phyloP scores from a whole-genome alignment of 2,329 filamentous ascomycete genomes.

The Podosphaera leucotricha region DNA sequence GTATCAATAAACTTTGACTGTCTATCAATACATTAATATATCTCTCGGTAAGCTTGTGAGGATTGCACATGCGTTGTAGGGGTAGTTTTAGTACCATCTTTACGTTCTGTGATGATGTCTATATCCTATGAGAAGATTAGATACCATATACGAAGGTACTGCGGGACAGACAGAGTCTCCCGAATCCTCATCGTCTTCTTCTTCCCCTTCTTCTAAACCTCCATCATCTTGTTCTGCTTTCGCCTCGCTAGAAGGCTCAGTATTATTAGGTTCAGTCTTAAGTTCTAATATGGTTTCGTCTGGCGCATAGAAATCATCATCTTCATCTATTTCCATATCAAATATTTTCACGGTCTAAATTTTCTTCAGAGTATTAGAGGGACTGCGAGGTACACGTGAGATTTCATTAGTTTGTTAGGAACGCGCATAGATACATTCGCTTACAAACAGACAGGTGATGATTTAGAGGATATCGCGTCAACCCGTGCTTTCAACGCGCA shows the following conservation, averaged over 20 bases:
- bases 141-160: background rate
- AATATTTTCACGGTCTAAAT: constrained; percentile 1
- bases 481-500: too few relatives aligned
- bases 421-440: too few relatives aligned
- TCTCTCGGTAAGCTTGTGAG: background rate
- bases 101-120: constrained; percentile 43
- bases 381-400: background rate
- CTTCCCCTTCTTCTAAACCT: constrained; percentile 39
- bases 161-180: constrained; percentile 23
- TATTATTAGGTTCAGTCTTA: constrained; percentile 4
- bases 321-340: constrained; percentile 42
- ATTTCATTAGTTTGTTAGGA: too few relatives aligned
- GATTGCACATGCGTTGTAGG: constrained; percentile 28
- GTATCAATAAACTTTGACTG: constrained; percentile 41
- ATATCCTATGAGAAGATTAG: constrained; percentile 26
- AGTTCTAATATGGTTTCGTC: constrained; percentile 24
- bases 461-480: too few relatives aligned
- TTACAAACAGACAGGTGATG: too few relatives aligned
- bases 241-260: constrained; percentile 1
- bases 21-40: constrained; percentile 17
- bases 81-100: constrained; percentile 36
- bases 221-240: constrained; percentile 21
- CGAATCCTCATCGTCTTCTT: constrained; percentile 35
- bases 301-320: constrained; percentile 41
- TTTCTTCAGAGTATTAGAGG: background rate